Conservation (phyloP, 2,329 filamentous ascomycete species). For the Colletotrichum tamarilloi region DNA sequence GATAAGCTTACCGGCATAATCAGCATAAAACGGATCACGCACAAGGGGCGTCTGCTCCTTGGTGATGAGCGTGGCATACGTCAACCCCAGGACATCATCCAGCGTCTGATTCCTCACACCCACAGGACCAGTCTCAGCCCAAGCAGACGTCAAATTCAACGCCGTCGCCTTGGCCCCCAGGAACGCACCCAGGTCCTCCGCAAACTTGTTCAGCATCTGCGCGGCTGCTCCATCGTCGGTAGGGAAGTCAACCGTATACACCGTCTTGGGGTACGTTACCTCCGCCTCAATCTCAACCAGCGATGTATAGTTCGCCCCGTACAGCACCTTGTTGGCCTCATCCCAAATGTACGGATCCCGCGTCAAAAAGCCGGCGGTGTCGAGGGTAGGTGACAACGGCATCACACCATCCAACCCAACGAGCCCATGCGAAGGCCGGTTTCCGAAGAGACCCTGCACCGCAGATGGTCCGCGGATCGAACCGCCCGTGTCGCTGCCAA, state of each 20-base stretch:
- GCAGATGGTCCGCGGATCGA: constrained; percentile 58
- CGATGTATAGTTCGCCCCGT: constrained; percentile 47
- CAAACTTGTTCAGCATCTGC: constrained; percentile 42
- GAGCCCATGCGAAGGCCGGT: constrained; percentile 54
- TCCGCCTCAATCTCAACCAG: constrained; percentile 7
- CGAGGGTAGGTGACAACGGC: constrained; percentile 53
- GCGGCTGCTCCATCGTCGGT: constrained; percentile 32
- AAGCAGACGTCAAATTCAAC: constrained; percentile 40
- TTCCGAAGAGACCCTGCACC: constrained; percentile 56
- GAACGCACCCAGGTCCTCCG: constrained; percentile 41
- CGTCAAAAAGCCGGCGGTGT: constrained; percentile 56
- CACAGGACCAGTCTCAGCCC: constrained; percentile 41
- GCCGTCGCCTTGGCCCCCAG: constrained; percentile 38
- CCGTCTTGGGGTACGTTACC: constrained; percentile 38
- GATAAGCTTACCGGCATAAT: constrained; percentile 47
- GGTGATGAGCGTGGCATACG: constrained; percentile 50
- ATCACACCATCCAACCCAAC: constrained; percentile 54
- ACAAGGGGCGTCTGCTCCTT: constrained; percentile 51
- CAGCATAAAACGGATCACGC: constrained; percentile 51
- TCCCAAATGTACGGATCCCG: constrained; percentile 50
- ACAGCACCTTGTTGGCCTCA: constrained; percentile 44
- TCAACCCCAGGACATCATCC: constrained; percentile 42
- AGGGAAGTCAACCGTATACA: constrained; percentile 46
- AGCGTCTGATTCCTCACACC: constrained; percentile 36
- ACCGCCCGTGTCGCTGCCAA: constrained; percentile 58